These are phyloP conservation scores for Penicillium diatomitis DNA, from an alignment of 495 filamentous ascomycete genomes.

Conservation along the genomic window DNA sequence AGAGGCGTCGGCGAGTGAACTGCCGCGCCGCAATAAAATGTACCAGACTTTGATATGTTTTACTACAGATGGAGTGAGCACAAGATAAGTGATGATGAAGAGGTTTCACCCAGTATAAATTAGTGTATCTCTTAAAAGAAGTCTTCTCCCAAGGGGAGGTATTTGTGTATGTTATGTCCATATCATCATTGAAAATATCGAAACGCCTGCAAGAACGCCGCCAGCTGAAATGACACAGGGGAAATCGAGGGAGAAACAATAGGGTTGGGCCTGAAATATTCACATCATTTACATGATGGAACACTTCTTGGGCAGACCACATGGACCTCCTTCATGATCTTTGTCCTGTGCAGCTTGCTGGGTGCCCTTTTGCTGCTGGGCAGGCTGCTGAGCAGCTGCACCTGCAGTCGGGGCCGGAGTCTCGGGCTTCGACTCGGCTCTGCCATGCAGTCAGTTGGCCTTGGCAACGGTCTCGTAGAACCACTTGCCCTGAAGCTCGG, in stretches of 20 bases:
- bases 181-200: slow-evolving; percentile 8
- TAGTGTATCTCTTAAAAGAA: background rate
- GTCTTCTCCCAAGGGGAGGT: slow-evolving; percentile 1
- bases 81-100: background rate
- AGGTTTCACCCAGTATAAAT: background rate
- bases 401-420: slow-evolving; percentile 16
- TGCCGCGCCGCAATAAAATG: no score
- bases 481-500: slow-evolving; percentile 68
- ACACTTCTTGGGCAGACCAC: slow-evolving; percentile 63
- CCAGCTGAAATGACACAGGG: slow-evolving; percentile 1
- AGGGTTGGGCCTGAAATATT: background rate
- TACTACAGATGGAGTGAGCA: no score
- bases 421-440: slow-evolving; percentile 28
- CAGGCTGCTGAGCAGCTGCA: slow-evolving; percentile 13
- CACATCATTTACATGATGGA: slow-evolving; percentile 39
- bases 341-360: slow-evolving; percentile 27
- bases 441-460: slow-evolving; percentile 74
- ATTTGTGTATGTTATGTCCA: slow-evolving; percentile 5
- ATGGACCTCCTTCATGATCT: slow-evolving; percentile 48
- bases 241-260: slow-evolving; percentile 4
- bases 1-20: no score
- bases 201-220: slow-evolving; percentile 16
- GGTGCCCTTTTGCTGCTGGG: slow-evolving; percentile 18
- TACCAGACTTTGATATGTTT: no score
- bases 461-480: slow-evolving; percentile 78